These are phyloP conservation scores for Brettanomyces nanus DNA, from an alignment of 805 yeast genomes.

Conservation along the genomic window DNA sequence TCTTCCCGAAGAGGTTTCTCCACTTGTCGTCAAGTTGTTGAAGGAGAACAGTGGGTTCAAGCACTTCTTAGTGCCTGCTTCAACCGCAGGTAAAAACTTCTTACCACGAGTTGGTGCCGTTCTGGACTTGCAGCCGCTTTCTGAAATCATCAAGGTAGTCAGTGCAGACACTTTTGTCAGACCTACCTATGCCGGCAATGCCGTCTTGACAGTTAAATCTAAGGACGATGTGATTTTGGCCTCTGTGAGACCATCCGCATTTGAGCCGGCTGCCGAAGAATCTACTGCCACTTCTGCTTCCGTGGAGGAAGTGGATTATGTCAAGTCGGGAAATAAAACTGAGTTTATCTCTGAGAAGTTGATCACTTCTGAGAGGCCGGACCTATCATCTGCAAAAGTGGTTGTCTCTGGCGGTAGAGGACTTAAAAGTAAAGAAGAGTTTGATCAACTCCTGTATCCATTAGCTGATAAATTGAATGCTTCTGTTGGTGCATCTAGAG, in stretches of 20 bases:
- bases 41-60: constrained; percentile 28
- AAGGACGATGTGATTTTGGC: constrained; percentile 57
- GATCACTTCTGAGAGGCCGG: constrained; percentile 79
- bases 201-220: constrained; percentile 71
- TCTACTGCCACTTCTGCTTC: constrained; percentile 27
- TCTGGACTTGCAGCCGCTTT: constrained; percentile 79
- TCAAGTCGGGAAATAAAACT: constrained; percentile 32
- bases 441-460: constrained; percentile 70
- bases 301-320: constrained; percentile 39
- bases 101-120: constrained; percentile 84
- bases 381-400: constrained; percentile 69
- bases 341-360: constrained; percentile 73
- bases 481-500: constrained; percentile 96
- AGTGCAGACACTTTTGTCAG: constrained; percentile 70
- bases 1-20: constrained; percentile 75
- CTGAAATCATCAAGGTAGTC: constrained; percentile 68
- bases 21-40: constrained; percentile 46
- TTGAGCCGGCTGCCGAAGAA: constrained; percentile 36
- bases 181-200: constrained; percentile 96
- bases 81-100: constrained; percentile 81
- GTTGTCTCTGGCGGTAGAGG: constrained; percentile 96
- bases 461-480: constrained; percentile 79
- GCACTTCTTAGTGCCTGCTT: constrained; percentile 73
- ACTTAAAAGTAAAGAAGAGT: constrained; percentile 79
- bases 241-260: constrained; percentile 83